These are phyloP conservation scores for Sporormia fimetaria DNA, from an alignment of 495 filamentous ascomycete species.

Conservation along the genomic window DNA sequence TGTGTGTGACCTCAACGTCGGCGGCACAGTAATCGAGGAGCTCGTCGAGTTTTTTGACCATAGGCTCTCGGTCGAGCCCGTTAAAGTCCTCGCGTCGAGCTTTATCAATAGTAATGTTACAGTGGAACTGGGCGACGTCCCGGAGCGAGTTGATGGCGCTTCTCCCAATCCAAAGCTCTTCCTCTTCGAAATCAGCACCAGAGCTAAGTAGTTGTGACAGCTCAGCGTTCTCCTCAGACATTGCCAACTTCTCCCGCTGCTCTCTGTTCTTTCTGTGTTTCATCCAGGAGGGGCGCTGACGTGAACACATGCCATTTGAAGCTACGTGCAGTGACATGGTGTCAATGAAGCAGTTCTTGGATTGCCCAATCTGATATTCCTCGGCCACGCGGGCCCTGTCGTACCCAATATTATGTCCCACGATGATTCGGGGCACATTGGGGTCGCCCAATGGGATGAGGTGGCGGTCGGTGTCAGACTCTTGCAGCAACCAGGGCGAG, in stretches of 20 bases:
- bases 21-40: conserved; percentile 92
- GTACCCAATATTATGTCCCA: conserved; percentile 95
- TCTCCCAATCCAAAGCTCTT: conserved; percentile 87
- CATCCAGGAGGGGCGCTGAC: conserved; percentile 92
- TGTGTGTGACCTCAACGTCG: conserved; percentile 85
- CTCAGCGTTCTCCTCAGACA: conserved; percentile 56
- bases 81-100: conserved; percentile 77
- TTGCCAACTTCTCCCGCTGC: conserved; percentile 66
- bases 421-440: conserved; percentile 55
- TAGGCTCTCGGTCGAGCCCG: conserved; percentile 58
- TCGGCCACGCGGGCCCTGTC: conserved; percentile 80
- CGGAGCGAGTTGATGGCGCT: conserved; percentile 92
- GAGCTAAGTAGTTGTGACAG: conserved; percentile 59
- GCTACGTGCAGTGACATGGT: conserved; percentile 98
- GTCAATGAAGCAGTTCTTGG: conserved; percentile 80
- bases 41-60: conserved; percentile 60
- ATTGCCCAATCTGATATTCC: conserved; percentile 75
- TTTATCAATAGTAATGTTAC: conserved; percentile 86
- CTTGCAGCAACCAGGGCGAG: conserved; percentile 85
- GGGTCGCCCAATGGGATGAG: conserved; percentile 77
- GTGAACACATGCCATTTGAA: conserved; percentile 98
- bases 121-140: conserved; percentile 95
- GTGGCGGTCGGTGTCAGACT: conserved; percentile 64
- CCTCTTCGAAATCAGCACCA: conserved; percentile 59
- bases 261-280: conserved; percentile 85